phyloP scores from a whole-genome alignment of 2,329 filamentous ascomycete species.

The Venturiaceae sp. region DNA sequence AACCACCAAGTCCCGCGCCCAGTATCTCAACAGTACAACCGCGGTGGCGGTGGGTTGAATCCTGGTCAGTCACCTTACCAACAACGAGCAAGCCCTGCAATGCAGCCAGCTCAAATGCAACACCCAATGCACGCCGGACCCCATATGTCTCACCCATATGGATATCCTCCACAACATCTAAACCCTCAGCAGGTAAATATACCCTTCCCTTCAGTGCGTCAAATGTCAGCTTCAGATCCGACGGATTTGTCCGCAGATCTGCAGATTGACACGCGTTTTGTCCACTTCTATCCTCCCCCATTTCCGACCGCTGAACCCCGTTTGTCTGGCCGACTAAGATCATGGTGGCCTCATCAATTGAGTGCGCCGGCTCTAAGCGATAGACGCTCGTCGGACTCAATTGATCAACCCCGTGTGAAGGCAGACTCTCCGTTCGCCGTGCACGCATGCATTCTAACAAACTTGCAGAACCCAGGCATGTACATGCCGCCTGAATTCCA shows the following conservation, averaged over 20 bases:
- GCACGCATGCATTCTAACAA: slow-evolving; percentile 16
- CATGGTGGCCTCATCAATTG: neutral
- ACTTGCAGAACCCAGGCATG: slow-evolving; percentile 6
- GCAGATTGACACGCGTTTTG: neutral
- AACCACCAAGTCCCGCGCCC: slow-evolving; percentile 42
- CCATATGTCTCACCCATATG: slow-evolving; percentile 52
- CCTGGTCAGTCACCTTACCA: slow-evolving; percentile 37
- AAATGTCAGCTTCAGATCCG: slow-evolving; percentile 8
- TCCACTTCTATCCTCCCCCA: neutral
- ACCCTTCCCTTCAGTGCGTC: slow-evolving; percentile 31
- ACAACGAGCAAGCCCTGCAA: slow-evolving; percentile 49
- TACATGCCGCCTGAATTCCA: neutral
- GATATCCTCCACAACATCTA: slow-evolving; percentile 48
- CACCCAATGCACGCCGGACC: slow-evolving; percentile 32
- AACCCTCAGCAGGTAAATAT: slow-evolving; percentile 52
- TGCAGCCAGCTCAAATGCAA: slow-evolving; percentile 46
- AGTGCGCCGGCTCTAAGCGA: neutral
- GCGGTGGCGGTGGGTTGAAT: neutral
- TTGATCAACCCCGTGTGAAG: neutral
- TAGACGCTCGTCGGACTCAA: neutral
- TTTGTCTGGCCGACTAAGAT: neutral
- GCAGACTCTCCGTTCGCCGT: slow-evolving; percentile 14
- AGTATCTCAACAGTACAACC: slow-evolving; percentile 31
- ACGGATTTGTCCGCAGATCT: neutral
- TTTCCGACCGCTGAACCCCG: neutral